Percentiles rank a stretch among this genome's conserved stretches.
Evolutionary conservation across 169 alveolate genomes (phyloP).

Genomic region (Ichthyophthirius multifiliis): DNA sequence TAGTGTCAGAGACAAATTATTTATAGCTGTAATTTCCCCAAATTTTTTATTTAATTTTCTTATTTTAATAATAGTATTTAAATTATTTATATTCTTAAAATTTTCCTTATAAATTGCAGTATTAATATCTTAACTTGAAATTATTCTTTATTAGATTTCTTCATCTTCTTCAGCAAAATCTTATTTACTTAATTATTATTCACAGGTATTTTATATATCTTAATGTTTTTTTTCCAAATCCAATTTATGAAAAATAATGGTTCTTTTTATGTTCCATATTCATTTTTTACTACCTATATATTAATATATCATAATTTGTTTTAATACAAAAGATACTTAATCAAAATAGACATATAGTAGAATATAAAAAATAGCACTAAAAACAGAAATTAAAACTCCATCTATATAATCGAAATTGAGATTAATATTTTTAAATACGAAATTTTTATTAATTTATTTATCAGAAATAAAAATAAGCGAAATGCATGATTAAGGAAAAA

Average conservation of each 20-base stretch:
- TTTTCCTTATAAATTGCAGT: slow-evolving; percentile 27
- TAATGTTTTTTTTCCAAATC: slow-evolving; percentile 21
- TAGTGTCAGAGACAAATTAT: slow-evolving; percentile 45
- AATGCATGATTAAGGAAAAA: not conserved
- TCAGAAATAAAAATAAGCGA: not conserved
- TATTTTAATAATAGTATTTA: slow-evolving; percentile 29
- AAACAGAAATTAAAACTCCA: not conserved
- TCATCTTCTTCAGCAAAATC: slow-evolving; percentile 23
- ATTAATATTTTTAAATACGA: not conserved
- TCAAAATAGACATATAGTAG: slow-evolving; percentile 57
- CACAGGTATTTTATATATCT: slow-evolving; percentile 50
- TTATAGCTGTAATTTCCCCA: slow-evolving; percentile 61
- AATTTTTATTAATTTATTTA: not conserved
- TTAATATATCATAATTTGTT: not conserved
- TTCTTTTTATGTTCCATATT: slow-evolving; percentile 37
- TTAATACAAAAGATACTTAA: slow-evolving; percentile 58
- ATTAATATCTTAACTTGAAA: not conserved
- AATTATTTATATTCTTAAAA: not conserved
- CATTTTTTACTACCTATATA: slow-evolving; percentile 34
- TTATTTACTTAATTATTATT: slow-evolving; percentile 28
- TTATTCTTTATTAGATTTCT: slow-evolving; percentile 42
- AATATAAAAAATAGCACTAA: not conserved
- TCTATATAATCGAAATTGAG: not conserved
- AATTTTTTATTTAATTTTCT: slow-evolving; percentile 55
- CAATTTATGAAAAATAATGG: not conserved